Base-by-base conservation (phyloP, 768 basidiomycete species). In the Asterophora parasitica region DNA sequence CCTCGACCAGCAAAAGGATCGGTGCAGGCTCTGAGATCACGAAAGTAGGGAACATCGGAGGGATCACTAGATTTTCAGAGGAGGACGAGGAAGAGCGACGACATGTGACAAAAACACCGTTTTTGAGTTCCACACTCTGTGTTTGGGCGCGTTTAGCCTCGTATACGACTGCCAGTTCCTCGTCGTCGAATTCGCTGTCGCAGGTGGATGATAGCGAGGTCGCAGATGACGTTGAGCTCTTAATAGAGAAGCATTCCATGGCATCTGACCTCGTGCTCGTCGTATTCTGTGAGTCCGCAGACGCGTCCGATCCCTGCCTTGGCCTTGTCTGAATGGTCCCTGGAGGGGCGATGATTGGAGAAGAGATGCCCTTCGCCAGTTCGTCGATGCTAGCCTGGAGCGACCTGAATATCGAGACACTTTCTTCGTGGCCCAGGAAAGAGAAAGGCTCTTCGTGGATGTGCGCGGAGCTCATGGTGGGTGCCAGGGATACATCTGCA, bases 41-140 rank as follows among this genome's bases (percentile, higher is more conserved):
- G n/a, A 62, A 43, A 4, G 47, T 59, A 26, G 61, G 60, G 35
- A 61, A 48, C 15, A 52, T 33, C 43, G 27, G 32, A 15, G 39
- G 17, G 12, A 28, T 40, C 38, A 46, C 17, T 13, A n/a, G 26
- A 28, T 55, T 39, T 1, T 34, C 26, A 11, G 28, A 28, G 15
- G 13, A 39, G 11, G 13, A 39, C 7, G 51, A 42, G 11, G 61
- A 45, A 42, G 62, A 59, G 11, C 48, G 43, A 32, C 44, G 56
- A 49, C 52, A 72, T 50, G 67, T 62, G 27, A 78, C 54, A 20
- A 79, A 54, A 38, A 74, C 63, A 4, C 72, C 76, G 57, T 67
- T 71, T 61, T 76, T 73, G 50, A 77, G 64, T 55, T 76, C 73
- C 58, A 79, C 63, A 50, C 76, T 79, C 57, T 68, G 72, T 39